Percentiles rank a stretch among this genome's conserved stretches.
These are phyloP conservation scores for Hippophae rhamnoides DNA, from an alignment of 306 rosid genomes.

Conservation along the genomic window DNA sequence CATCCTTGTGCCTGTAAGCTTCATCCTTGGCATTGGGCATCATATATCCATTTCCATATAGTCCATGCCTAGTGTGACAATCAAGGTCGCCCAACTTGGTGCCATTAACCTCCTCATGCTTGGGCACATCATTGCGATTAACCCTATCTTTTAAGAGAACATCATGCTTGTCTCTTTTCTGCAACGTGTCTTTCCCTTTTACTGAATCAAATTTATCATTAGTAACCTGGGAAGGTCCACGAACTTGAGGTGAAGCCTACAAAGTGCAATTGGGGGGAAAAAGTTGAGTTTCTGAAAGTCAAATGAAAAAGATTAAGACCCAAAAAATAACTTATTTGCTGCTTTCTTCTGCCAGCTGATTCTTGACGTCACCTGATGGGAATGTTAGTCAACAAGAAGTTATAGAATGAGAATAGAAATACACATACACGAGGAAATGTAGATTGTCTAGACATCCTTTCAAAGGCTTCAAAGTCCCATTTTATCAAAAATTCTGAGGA, in stretches of 20 bases:
- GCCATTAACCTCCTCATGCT: slow-evolving; percentile 28
- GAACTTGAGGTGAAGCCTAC: slow-evolving; percentile 1
- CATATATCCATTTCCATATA: slow-evolving; percentile 31
- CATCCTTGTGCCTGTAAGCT: slow-evolving; percentile 26
- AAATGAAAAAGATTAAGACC: slow-evolving; percentile 4
- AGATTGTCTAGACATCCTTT: slow-evolving; percentile 64
- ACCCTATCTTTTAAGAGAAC: slow-evolving; percentile 16
- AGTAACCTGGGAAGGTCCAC: slow-evolving; percentile 19
- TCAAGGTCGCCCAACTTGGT: slow-evolving; percentile 31
- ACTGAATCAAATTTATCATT: slow-evolving; percentile 23
- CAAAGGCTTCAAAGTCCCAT: slow-evolving; percentile 81
- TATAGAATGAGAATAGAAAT: neutral
- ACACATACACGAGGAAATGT: slow-evolving; percentile 41
- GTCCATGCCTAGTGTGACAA: slow-evolving; percentile 32
- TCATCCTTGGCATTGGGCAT: slow-evolving; percentile 31
- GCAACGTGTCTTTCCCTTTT: slow-evolving; percentile 28
- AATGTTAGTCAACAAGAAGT: too few species aligned
- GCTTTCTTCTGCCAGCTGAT: too few species aligned
- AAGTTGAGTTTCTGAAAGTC: neutral
- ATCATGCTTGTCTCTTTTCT: slow-evolving; percentile 35
- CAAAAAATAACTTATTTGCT: neutral
- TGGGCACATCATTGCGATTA: slow-evolving; percentile 23
- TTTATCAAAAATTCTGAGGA: slow-evolving; percentile 64
- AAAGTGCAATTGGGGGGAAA: neutral
- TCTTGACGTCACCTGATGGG: too few species aligned